These are phyloP conservation scores for Crithidia expoeki DNA, from an alignment of 208 protist species.

Conservation along the genomic window DNA sequence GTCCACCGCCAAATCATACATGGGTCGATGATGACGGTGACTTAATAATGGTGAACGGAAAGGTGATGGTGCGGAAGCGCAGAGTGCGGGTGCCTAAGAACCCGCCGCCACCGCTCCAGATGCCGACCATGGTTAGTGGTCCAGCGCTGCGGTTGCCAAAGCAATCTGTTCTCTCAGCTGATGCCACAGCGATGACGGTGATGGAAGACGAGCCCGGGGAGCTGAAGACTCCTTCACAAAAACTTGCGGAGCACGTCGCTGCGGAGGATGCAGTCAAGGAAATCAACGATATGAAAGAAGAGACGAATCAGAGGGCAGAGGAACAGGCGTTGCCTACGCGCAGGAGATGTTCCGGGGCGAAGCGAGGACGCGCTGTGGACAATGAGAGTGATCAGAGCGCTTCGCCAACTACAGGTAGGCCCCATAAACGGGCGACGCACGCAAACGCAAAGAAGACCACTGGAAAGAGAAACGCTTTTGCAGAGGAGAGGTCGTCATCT, in stretches of 20 bases:
- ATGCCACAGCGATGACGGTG: background rate
- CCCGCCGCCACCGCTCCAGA: constrained; percentile 6
- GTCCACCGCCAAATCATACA: constrained; percentile 10
- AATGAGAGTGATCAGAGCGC: background rate
- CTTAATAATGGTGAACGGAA: constrained; percentile 32
- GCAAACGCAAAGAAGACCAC: background rate
- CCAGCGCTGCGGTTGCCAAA: background rate
- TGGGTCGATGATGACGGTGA: constrained; percentile 35
- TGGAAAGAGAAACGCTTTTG: background rate
- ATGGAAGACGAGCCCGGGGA: background rate
- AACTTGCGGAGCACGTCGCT: background rate
- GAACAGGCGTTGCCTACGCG: background rate
- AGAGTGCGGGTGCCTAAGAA: constrained; percentile 13
- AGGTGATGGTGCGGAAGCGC: constrained; percentile 20
- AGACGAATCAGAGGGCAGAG: too few species aligned
- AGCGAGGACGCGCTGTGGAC: constrained; percentile 9
- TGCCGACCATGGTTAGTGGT: constrained; percentile 22
- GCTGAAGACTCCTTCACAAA: too few species aligned
- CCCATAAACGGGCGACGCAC: background rate
- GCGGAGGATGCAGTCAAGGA: background rate
- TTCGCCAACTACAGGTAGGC: background rate
- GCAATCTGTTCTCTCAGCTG: background rate
- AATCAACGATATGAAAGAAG: background rate
- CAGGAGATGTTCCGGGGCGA: background rate
- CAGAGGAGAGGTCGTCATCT: background rate